phyloP scores from a whole-genome alignment of 768 basidiomycete genomes.

The Astraeus odoratus region DNA sequence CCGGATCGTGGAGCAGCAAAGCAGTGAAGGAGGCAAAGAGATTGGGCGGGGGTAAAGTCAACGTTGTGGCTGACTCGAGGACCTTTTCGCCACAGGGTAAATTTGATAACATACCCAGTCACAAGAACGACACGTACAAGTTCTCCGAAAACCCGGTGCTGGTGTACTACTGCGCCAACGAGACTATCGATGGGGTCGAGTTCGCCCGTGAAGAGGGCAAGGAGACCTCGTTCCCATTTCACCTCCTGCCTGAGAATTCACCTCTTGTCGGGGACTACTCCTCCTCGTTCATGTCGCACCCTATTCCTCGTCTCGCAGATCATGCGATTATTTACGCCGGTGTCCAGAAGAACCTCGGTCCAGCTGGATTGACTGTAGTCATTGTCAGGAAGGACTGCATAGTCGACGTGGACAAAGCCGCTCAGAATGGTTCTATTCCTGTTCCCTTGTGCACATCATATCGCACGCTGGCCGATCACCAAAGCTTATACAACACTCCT shows the following conservation, averaged over 20 bases:
- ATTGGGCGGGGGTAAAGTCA: slow-evolving; percentile 51
- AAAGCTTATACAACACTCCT: slow-evolving; percentile 89
- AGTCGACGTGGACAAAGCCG: slow-evolving; percentile 80
- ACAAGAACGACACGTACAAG: slow-evolving; percentile 48
- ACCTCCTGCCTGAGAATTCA: slow-evolving; percentile 49
- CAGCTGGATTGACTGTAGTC: slow-evolving; percentile 85
- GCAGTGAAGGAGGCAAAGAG: slow-evolving; percentile 78
- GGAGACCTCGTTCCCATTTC: slow-evolving; percentile 75
- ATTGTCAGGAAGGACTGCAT: slow-evolving; percentile 95
- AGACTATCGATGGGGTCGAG: slow-evolving; percentile 94
- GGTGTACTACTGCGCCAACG: slow-evolving; percentile 99
- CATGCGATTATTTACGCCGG: slow-evolving; percentile 96
- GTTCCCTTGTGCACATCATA: slow-evolving; percentile 80
- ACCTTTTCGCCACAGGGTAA: slow-evolving; percentile 50
- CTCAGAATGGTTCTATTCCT: slow-evolving; percentile 60
- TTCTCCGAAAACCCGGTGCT: slow-evolving; percentile 82
- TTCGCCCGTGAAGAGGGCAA: slow-evolving; percentile 55
- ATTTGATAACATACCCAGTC: slow-evolving; percentile 76
- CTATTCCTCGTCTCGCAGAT: slow-evolving; percentile 79
- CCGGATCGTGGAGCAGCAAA: slow-evolving; percentile 88
- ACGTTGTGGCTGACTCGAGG: slow-evolving; percentile 69
- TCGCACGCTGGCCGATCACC: slow-evolving; percentile 70
- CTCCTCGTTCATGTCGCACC: slow-evolving; percentile 93
- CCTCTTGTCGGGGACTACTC: slow-evolving; percentile 95
- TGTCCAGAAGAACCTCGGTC: slow-evolving; percentile 97